Evolutionary conservation across 257 asterid genomes (phyloP), one percentile per base, ranked within the genome.

Genomic region (Petunia secreta): DNA sequence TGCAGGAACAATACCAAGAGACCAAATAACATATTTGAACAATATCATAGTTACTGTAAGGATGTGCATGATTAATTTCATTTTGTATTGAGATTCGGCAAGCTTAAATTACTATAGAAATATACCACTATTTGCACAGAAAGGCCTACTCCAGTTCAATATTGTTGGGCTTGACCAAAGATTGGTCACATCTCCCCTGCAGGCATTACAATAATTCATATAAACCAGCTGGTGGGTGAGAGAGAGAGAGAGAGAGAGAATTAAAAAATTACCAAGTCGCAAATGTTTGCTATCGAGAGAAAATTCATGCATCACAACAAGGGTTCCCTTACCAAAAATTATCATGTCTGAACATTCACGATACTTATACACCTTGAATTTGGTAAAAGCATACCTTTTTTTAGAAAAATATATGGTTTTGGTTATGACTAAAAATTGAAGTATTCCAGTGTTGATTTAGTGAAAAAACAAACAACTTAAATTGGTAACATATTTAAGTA

Each of bases 101-200:
- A 79, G 38, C 34, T 25, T 64, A 37, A 6, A 16, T 40, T 50
- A 14, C 46, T 14, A 50, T 6, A 64, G 38, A 63, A 64, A 68
- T 55, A 54, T 91, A 95, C 98, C 99, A 75, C 84, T 81, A 34
- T 71, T 91, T 25, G 98, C 90, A 83, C 98, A 88, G 88, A 89
- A 93, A 48, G 91, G 46, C 85, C 92, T 89, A 88, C 86, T 87
- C 93, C 88, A 83, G 3, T 82, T 83, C 75, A 83, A 91, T 83
- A 81, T 14, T 80, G 53, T 71, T 69, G 60, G 83, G 63, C 79
- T 86, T 50, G 85, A 83, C 78, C 83, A 88, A 81, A 81, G 77
- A 77, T 46, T 63, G 73, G 81, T 84, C 14, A 82, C 80, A 63
- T 75, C 68, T 80, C 79, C 91, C 86, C 98, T 94, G 91, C 82